phyloP scores from a whole-genome alignment of 148 eudicot genomes.

The Hydrangea macrophylla region DNA sequence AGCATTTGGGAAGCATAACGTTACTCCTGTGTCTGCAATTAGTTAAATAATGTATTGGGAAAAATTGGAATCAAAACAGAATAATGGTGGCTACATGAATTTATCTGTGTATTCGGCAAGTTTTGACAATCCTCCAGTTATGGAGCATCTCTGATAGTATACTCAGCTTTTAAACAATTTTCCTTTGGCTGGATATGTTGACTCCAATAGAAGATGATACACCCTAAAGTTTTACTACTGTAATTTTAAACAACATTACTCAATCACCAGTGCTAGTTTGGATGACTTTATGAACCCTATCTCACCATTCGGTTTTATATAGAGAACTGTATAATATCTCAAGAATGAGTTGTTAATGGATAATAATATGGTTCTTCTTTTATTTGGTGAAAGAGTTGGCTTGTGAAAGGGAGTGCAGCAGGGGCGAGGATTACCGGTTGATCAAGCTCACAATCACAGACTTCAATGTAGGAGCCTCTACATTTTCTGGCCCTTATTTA shows the following conservation, averaged over 20 bases:
- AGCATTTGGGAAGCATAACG: too few species aligned
- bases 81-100: not conserved
- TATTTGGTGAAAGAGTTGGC: slow-evolving; percentile 49
- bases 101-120: not conserved
- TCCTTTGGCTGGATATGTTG: too few species aligned
- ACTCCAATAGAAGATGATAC: not conserved
- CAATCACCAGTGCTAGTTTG: not conserved
- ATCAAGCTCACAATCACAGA: slow-evolving; percentile 82
- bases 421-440: slow-evolving; percentile 97
- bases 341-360: not conserved
- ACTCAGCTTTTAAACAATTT: too few species aligned
- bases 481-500: not conserved
- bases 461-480: slow-evolving; percentile 42
- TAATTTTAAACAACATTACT: not conserved
- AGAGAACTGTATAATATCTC: not conserved
- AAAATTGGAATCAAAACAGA: not conserved
- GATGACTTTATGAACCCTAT: too few species aligned
- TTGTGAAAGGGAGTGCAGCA: slow-evolving; percentile 98
- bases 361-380: not conserved
- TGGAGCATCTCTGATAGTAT: too few species aligned
- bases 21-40: not conserved
- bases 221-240: not conserved
- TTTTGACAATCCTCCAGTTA: not conserved
- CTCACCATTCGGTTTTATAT: not conserved
- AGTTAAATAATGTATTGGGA: not conserved